A percentile compares a stretch with the other conserved stretches of the same genome.
Evolutionary conservation across 1,284 basidiomycete genomes (phyloP).

Genomic region (Vanrija sp.): DNA sequence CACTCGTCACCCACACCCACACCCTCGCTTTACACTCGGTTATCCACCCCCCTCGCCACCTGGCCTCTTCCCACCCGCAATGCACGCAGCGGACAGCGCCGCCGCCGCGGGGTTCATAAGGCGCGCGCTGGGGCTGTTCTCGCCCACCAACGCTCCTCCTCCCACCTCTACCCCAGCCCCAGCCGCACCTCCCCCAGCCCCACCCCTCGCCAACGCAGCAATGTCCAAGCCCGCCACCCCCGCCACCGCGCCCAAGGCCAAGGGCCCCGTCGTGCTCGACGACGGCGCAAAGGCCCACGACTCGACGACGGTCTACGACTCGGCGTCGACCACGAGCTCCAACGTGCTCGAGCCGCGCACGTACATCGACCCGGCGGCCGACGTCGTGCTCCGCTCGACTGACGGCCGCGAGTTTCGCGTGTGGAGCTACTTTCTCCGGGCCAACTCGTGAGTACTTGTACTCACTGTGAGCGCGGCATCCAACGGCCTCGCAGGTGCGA

Average conservation of each 20-base stretch:
- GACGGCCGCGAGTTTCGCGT: slow-evolving; percentile 24
- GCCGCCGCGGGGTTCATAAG: no score
- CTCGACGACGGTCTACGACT: not conserved
- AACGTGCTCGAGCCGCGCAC: slow-evolving; percentile 1
- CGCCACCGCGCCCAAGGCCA: not conserved
- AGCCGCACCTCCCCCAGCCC: not conserved
- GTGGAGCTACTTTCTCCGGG: slow-evolving; percentile 19
- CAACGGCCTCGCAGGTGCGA: not conserved
- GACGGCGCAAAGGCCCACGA: not conserved
- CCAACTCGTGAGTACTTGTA: slow-evolving; percentile 20
- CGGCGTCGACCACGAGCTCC: not conserved
- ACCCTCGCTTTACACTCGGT: no score
- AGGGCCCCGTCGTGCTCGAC: no score
- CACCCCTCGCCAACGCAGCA: not conserved
- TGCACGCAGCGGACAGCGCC: no score
- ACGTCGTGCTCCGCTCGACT: slow-evolving; percentile 16
- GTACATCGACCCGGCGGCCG: slow-evolving; percentile 24
- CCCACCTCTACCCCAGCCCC: no score
- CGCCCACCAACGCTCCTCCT: no score
- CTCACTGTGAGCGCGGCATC: not conserved
- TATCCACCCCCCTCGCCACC: no score
- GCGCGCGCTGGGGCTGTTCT: no score
- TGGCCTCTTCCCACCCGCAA: no score
- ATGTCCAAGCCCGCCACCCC: not conserved
- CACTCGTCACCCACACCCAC: no score